These are phyloP conservation scores for Amphicarpaea edgeworthii DNA, from an alignment of 306 rosid genomes.

Conservation along the genomic window DNA sequence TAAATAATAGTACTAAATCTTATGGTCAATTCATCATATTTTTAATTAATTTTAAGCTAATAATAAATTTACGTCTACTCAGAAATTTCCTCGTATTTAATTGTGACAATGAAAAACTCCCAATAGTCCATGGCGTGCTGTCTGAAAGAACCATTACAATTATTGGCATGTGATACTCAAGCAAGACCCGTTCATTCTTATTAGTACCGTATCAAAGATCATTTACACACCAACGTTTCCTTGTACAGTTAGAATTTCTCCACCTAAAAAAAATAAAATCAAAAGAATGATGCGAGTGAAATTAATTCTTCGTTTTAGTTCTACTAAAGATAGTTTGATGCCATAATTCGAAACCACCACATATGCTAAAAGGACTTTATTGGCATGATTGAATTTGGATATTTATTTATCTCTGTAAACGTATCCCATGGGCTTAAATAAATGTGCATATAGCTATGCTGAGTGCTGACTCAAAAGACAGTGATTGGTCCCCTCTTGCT, in stretches of 20 bases:
- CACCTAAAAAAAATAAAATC: neutral
- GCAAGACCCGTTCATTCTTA: conserved; percentile 28
- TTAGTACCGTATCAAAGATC: neutral
- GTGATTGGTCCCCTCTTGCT: conserved; percentile 47
- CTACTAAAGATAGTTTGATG: conserved; percentile 25
- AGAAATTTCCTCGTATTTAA: neutral
- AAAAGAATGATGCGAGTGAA: neutral
- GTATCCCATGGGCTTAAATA: neutral
- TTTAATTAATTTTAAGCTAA: neutral
- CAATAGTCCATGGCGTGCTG: conserved; percentile 12
- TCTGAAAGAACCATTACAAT: conserved; percentile 28
- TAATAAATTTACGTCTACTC: no score
- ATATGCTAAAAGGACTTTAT: conserved; percentile 33
- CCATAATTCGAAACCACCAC: conserved; percentile 26
- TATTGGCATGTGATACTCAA: conserved; percentile 32
- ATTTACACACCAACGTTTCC: conserved; percentile 21
- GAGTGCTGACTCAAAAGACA: conserved; percentile 31
- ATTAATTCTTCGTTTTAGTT: neutral
- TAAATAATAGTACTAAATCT: neutral
- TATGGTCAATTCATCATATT: neutral
- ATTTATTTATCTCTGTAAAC: conserved; percentile 13
- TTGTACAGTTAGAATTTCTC: conserved; percentile 17
- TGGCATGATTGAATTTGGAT: conserved; percentile 42
- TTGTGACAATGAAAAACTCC: neutral
- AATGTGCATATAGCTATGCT: conserved; percentile 31